Evolutionary conservation across 345 rosid genomes (phyloP), one percentile per base, ranked within the genome.

Genomic region (Lepidium didymum): DNA sequence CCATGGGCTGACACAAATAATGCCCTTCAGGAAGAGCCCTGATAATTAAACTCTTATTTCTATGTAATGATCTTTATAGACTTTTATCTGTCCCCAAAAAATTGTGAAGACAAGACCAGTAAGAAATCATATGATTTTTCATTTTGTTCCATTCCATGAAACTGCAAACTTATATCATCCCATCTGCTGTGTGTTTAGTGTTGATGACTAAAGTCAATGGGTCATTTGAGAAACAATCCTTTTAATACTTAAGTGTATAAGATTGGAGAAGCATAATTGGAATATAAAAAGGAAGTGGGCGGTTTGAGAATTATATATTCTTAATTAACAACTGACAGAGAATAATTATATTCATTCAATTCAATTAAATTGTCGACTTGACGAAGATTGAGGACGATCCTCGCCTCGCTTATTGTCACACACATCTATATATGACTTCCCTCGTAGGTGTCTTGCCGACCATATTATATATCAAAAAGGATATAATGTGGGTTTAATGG

Each of bases 1-100:
- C 94, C 57, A 92, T 92, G 98, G 98, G 98, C 81, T 90, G 55
- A 73, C 67, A 23, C 44, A 47, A 10, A 10, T 25, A 27, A 12
- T 11, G 36, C 8, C 66, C 38, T 27, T n/a, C 53, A 38, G 41
- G 63, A 70, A 62, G 36, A 46, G 38, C 54, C 56, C 76, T n/a
- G 61, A 53, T 73, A 63, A 69, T 38, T 54, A 5, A 34, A 57
- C 54, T 78, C 72, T 56, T 16, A 56, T 43, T 55, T 77, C 64
- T 60, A 47, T 82, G 78, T 69, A 79, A 73, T 77, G 70, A 67
- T 57, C 55, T 65, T 72, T 50, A 49, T 64, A 56, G 65, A 65
- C 72, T 49, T 6, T 29, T 56, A 18, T 64, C 59, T 64, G 76
- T 47, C 36, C 36, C 58, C 41, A 63, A n/a, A 11, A 56, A 72